Base-by-base conservation (phyloP, 495 filamentous ascomycete species). In the Glonium stellatum region DNA sequence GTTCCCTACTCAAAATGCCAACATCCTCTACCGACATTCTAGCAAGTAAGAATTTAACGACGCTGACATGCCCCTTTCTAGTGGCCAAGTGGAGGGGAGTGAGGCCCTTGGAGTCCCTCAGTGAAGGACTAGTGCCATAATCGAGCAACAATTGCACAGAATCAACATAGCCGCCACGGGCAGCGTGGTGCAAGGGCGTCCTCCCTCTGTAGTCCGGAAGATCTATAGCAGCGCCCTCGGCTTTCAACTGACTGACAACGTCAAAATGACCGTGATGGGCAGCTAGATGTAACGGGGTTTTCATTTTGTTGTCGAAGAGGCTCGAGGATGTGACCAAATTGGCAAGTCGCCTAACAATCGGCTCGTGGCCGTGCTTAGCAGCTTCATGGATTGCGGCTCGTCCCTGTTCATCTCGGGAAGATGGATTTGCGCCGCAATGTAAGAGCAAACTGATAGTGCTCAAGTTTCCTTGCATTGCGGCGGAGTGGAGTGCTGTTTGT, bases 81-180 rank as follows among this genome's bases (percentile, higher is more conserved):
- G 55, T 39, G 12, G 55, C 55, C 21, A 57, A 37, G 39, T 57
- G 41, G 19, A 57, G 41, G 42, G 55, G 55, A 25, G 41, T 57
- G 37, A 50, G 10, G 1, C 27, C 55, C 3, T 44, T 44, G 39
- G 12, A 18, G 18, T 44, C 39, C 13, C 18, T 13, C 4, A 44
- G 39, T 44, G 39, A 44, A 3, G 18, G 12, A 15, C 13, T 44
- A 44, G 18, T 18, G 39, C 18, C 18, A 4, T 44, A 13, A 1
- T 44, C 10, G 4, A 44, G 39, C 18, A 44, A 44, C 1, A 15
- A 15, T 18, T 44, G 13, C 1, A 18, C 39, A 4, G 18, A 15
- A 15, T 44, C 39, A 44, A 18, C 18, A 11, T 18, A 11, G 39
- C 39, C 39, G 4, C 18, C 18, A 4, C 39, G 12, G 18, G 39